phyloP scores from a whole-genome alignment of 2,329 filamentous ascomycete genomes.

The Neoarthrinium moseri region DNA sequence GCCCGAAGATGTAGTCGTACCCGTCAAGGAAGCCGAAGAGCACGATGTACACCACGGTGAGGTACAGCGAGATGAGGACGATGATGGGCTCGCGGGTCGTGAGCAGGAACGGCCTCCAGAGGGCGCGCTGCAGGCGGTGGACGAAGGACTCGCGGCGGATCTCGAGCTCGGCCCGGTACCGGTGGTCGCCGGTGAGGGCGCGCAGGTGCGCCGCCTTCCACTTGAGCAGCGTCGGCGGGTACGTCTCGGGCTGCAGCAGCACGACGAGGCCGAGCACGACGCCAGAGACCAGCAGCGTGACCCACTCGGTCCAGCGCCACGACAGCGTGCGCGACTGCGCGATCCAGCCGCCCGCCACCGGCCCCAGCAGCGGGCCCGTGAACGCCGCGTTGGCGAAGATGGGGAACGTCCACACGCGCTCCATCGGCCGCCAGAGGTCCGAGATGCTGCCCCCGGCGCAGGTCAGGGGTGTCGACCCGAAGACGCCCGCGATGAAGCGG shows the following conservation, averaged over 20 bases:
- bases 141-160: constrained; percentile 19
- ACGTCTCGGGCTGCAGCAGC: constrained; percentile 28
- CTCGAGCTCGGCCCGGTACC: constrained; percentile 20
- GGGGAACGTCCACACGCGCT: constrained; percentile 19
- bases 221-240: constrained; percentile 24
- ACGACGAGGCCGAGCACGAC: constrained; percentile 16
- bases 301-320: constrained; percentile 37
- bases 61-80: constrained; percentile 42
- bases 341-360: constrained; percentile 25
- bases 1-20: constrained; percentile 42
- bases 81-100: constrained; percentile 34
- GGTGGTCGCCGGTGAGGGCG: constrained; percentile 20
- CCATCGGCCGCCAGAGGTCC: constrained; percentile 33
- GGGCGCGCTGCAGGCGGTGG: constrained; percentile 16
- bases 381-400: constrained; percentile 23
- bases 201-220: constrained; percentile 25
- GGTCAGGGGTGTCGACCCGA: constrained; percentile 42
- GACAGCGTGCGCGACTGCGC: constrained; percentile 9
- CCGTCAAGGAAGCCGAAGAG: constrained; percentile 49
- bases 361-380: constrained; percentile 24
- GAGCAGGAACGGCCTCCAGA: constrained; percentile 27
- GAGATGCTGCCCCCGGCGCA: constrained; percentile 40
- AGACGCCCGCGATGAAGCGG: constrained; percentile 45
- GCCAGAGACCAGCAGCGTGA: constrained; percentile 26
- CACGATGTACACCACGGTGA: constrained; percentile 47